A percentile compares a stretch with the other conserved stretches of the same genome.
Conservation (phyloP, 2,329 filamentous ascomycete genomes). For the Pseudogymnoascus sp. region DNA sequence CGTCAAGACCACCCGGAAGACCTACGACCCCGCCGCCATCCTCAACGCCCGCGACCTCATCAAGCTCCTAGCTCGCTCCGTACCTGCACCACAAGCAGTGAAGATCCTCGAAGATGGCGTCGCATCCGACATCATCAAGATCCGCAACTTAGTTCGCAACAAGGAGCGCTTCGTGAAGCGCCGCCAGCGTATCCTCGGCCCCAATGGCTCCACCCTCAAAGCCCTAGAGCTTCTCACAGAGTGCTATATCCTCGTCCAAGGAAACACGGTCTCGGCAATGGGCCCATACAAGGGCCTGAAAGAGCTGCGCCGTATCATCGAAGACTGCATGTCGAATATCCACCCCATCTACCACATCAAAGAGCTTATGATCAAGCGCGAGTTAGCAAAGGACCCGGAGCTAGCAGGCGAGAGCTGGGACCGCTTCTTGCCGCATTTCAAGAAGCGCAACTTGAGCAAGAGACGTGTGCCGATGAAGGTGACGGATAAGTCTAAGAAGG, state of each 20-base stretch:
- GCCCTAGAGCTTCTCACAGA: conserved; percentile 85
- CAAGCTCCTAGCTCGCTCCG: conserved; percentile 82
- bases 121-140: conserved; percentile 94
- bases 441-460: conserved; percentile 83
- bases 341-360: conserved; percentile 92
- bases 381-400: conserved; percentile 81
- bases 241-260: conserved; percentile 91
- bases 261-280: conserved; percentile 90
- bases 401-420: conserved; percentile 89
- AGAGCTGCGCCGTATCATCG: conserved; percentile 79
- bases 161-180: conserved; percentile 95
- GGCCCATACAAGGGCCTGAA: conserved; percentile 89
- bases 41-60: conserved; percentile 91
- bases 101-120: conserved; percentile 90
- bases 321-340: conserved; percentile 95
- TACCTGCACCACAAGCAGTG: conserved; percentile 85
- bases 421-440: conserved; percentile 93
- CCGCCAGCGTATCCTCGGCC: conserved; percentile 84
- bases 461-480: conserved; percentile 75
- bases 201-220: conserved; percentile 86
- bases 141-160: conserved; percentile 79
- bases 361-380: conserved; percentile 86
- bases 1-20: conserved; percentile 88
- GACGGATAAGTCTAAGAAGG: conserved; percentile 87
- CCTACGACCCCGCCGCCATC: conserved; percentile 85